A percentile compares a stretch with the other conserved stretches of the same genome.
Conservation (phyloP, 2,329 filamentous ascomycete species). For the Dendrostoma leiphaemia region DNA sequence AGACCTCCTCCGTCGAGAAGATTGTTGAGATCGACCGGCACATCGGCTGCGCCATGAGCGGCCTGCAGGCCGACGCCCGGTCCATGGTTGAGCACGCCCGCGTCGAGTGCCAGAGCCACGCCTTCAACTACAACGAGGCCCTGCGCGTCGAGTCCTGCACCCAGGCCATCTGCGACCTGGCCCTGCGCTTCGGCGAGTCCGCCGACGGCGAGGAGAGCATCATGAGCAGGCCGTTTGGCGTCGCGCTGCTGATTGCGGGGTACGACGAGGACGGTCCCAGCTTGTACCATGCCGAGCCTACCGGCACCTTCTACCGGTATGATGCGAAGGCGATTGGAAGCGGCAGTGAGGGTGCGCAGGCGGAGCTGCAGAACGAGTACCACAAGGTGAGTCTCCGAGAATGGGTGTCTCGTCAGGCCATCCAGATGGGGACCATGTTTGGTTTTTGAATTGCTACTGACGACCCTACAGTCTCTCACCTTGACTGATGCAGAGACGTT, state of each 20-base stretch:
- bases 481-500: slow-evolving; percentile 91
- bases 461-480: slow-evolving; percentile 67
- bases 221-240: slow-evolving; percentile 96
- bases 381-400: slow-evolving; percentile 72
- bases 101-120: slow-evolving; percentile 94
- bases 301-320: slow-evolving; percentile 97
- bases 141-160: slow-evolving; percentile 96
- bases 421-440: background rate
- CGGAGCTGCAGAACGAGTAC: slow-evolving; percentile 97
- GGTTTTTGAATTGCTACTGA: too few species aligned
- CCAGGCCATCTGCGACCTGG: slow-evolving; percentile 96
- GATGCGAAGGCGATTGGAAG: slow-evolving; percentile 98
- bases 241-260: slow-evolving; percentile 92
- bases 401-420: too few species aligned
- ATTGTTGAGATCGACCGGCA: slow-evolving; percentile 99
- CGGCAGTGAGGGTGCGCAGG: slow-evolving; percentile 94
- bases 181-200: slow-evolving; percentile 93
- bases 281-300: slow-evolving; percentile 97
- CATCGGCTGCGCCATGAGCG: slow-evolving; percentile 98
- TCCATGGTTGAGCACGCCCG: slow-evolving; percentile 98
- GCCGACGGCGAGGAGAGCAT: slow-evolving; percentile 98
- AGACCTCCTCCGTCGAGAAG: slow-evolving; percentile 98
- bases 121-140: slow-evolving; percentile 96
- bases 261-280: slow-evolving; percentile 97
- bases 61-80: slow-evolving; percentile 93